Conservation (phyloP, 2,329 filamentous ascomycete species). For the Apiospora koreana region DNA sequence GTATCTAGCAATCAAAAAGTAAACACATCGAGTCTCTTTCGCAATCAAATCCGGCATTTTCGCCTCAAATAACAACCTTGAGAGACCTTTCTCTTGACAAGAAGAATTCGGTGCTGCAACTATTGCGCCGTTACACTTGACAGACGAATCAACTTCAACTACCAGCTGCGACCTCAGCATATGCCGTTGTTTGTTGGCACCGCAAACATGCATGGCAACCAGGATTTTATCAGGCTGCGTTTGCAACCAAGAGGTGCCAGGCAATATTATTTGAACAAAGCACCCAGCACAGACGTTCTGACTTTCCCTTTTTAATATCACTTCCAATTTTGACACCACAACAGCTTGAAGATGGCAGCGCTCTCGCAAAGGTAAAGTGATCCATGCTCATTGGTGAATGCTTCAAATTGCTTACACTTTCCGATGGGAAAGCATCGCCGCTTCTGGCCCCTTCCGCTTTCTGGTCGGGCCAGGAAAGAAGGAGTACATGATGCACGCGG, state of each 20-base stretch:
- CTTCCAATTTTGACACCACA: not conserved
- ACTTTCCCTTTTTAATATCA: not conserved
- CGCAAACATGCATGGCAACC: not conserved
- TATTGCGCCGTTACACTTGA: not conserved
- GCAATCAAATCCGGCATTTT: no score
- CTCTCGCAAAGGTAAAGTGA: not conserved
- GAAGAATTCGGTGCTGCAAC: not conserved
- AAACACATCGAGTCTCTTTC: no score
- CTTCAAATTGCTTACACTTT: not conserved
- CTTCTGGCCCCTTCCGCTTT: conserved; percentile 44
- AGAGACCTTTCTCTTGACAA: no score
- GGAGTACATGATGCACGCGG: conserved; percentile 46
- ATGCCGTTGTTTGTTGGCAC: not conserved
- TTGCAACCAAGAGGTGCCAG: not conserved
- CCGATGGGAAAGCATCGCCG: conserved; percentile 33
- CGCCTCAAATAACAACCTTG: no score
- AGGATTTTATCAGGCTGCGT: not conserved
- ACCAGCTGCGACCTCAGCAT: not conserved
- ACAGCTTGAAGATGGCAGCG: not conserved
- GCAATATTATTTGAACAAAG: not conserved
- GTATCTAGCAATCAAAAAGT: no score
- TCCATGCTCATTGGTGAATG: not conserved
- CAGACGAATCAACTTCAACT: not conserved
- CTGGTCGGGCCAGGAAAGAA: conserved; percentile 45
- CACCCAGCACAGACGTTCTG: not conserved